Evolutionary conservation across 176 grass and related monocot species (phyloP).

Genomic region (Eragrostis curvula): DNA sequence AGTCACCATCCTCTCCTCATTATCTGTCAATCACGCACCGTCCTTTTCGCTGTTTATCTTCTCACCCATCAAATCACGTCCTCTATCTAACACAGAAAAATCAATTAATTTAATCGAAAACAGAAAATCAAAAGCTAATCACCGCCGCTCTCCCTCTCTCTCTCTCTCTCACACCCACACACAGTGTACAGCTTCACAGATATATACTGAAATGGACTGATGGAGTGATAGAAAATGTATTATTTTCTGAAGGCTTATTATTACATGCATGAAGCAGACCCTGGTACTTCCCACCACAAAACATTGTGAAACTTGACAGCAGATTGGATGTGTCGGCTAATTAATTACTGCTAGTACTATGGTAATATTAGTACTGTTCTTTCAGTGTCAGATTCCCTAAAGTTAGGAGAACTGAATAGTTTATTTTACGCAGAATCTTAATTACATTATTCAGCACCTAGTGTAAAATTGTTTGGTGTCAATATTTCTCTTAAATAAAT

Average conservation of each 20-base stretch:
- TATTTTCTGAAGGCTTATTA: too few species aligned
- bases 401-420: background rate
- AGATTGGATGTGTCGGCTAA: background rate
- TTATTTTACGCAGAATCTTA: background rate
- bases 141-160: background rate
- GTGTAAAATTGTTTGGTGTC: background rate
- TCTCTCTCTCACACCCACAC: too few species aligned
- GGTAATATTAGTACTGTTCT: too few species aligned
- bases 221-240: background rate
- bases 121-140: background rate
- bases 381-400: too few species aligned
- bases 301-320: background rate
- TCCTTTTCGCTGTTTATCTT: conserved; percentile 29
- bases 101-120: background rate
- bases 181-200: too few species aligned
- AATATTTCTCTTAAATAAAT: too few species aligned
- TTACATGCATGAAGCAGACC: too few species aligned
- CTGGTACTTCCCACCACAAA: background rate
- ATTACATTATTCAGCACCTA: background rate
- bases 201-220: background rate
- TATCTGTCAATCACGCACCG: conserved; percentile 29
- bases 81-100: background rate
- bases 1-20: background rate
- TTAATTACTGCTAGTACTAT: too few species aligned
- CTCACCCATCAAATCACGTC: background rate